Percentiles rank a stretch among this genome's conserved stretches.
Evolutionary conservation across 2,329 filamentous ascomycete genomes (phyloP).

Genomic region (Pseudogymnoascus sp.): DNA sequence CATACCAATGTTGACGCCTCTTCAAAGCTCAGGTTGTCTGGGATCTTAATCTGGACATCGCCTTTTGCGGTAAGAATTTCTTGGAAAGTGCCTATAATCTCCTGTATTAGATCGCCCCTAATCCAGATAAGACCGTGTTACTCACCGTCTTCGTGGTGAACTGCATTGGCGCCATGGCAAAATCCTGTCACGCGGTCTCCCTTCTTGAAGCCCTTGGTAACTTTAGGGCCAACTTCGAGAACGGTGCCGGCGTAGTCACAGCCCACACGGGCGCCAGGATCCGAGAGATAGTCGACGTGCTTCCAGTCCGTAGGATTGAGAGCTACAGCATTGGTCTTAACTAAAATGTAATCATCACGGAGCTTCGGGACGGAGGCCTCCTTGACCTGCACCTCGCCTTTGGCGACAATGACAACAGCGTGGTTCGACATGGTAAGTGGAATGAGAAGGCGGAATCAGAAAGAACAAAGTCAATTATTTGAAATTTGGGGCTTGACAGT

Average conservation of each 20-base stretch:
- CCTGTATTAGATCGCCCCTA: constrained; percentile 14
- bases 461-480: neutral
- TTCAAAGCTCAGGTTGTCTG: constrained; percentile 38
- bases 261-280: constrained; percentile 27
- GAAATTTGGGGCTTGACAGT: neutral
- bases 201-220: constrained; percentile 36
- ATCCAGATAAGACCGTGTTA: constrained; percentile 27
- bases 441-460: neutral
- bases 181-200: constrained; percentile 42
- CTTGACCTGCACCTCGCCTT: constrained; percentile 16
- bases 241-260: constrained; percentile 43
- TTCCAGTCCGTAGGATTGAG: constrained; percentile 30
- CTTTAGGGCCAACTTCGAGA: constrained; percentile 37
- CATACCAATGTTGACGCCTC: constrained; percentile 34
- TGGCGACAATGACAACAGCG: constrained; percentile 11
- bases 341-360: constrained; percentile 27
- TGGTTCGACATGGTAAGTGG: constrained; percentile 6
- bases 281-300: constrained; percentile 22
- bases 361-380: constrained; percentile 23
- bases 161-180: constrained; percentile 29
- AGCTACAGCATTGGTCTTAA: constrained; percentile 26
- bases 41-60: constrained; percentile 37
- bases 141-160: constrained; percentile 37
- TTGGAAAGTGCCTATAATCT: constrained; percentile 18
- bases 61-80: constrained; percentile 28